These are phyloP conservation scores for Monascus ruber DNA, from an alignment of 2,329 filamentous ascomycete genomes.

Conservation along the genomic window DNA sequence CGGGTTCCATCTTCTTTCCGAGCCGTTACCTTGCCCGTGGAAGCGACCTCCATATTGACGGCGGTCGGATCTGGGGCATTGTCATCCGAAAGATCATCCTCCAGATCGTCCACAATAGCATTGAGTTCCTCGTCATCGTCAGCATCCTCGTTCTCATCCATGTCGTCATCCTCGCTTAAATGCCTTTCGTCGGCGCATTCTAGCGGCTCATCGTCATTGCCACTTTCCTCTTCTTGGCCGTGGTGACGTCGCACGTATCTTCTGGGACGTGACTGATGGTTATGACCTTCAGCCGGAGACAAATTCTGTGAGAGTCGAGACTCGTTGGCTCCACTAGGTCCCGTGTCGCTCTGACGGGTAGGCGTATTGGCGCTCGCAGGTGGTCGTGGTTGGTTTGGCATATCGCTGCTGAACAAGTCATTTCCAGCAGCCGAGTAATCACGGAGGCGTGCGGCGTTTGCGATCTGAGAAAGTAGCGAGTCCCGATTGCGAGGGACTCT, in stretches of 20 bases:
- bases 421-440: slow-evolving; percentile 30
- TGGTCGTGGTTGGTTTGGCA: slow-evolving; percentile 8
- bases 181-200: slow-evolving; percentile 92
- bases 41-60: slow-evolving; percentile 81
- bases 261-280: slow-evolving; percentile 37
- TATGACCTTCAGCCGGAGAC: slow-evolving; percentile 27
- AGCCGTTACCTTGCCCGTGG: slow-evolving; percentile 77
- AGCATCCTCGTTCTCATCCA: slow-evolving; percentile 50
- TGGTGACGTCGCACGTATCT: slow-evolving; percentile 52
- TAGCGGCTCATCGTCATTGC: slow-evolving; percentile 57
- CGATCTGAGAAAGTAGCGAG: slow-evolving; percentile 59
- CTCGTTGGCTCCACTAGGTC: slow-evolving; percentile 26
- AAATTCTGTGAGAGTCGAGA: slow-evolving; percentile 34
- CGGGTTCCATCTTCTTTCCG: slow-evolving; percentile 84
- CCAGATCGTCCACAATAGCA: slow-evolving; percentile 79
- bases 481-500: slow-evolving; percentile 48
- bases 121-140: slow-evolving; percentile 54
- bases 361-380: slow-evolving; percentile 10
- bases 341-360: slow-evolving; percentile 6
- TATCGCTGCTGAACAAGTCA: slow-evolving; percentile 23
- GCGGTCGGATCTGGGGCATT: slow-evolving; percentile 71
- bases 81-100: slow-evolving; percentile 68
- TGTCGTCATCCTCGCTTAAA: slow-evolving; percentile 58
- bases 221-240: slow-evolving; percentile 43
- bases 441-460: slow-evolving; percentile 56